phyloP scores from a whole-genome alignment of 805 yeast species.

The Teunomyces gatunensis region DNA sequence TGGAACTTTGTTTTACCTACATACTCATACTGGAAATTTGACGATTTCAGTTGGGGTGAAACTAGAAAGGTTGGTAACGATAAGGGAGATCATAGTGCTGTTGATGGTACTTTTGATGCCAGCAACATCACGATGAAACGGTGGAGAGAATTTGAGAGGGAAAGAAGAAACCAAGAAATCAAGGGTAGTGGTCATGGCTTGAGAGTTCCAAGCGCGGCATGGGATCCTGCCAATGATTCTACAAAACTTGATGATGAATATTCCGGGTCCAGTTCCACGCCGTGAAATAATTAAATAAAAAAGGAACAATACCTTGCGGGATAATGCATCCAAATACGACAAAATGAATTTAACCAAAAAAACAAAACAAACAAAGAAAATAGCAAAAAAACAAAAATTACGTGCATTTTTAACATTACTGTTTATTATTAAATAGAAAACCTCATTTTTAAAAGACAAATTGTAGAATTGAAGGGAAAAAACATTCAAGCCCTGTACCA shows the following conservation, averaged over 20 bases:
- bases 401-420: neutral
- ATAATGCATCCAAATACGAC: too few relatives aligned
- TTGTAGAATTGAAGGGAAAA: neutral
- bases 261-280: slow-evolving; percentile 18
- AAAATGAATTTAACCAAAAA: too few relatives aligned
- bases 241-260: slow-evolving; percentile 22
- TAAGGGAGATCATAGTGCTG: slow-evolving; percentile 64
- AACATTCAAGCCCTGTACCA: neutral
- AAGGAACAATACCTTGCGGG: too few relatives aligned
- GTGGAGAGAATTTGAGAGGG: slow-evolving; percentile 92
- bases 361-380: neutral
- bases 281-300: neutral
- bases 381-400: neutral
- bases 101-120: slow-evolving; percentile 86
- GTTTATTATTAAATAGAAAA: slow-evolving; percentile 3
- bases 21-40: slow-evolving; percentile 92
- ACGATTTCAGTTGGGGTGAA: slow-evolving; percentile 96
- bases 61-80: slow-evolving; percentile 71
- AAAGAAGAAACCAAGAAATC: slow-evolving; percentile 40
- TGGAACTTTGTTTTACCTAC: slow-evolving; percentile 90
- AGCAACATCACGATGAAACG: slow-evolving; percentile 84
- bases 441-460: neutral
- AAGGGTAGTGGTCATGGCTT: slow-evolving; percentile 12
- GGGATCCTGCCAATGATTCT: slow-evolving; percentile 42
- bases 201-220: slow-evolving; percentile 40